Base-by-base conservation (phyloP, 2,329 filamentous ascomycete species). In the Aaosphaeria pasadenensis region DNA sequence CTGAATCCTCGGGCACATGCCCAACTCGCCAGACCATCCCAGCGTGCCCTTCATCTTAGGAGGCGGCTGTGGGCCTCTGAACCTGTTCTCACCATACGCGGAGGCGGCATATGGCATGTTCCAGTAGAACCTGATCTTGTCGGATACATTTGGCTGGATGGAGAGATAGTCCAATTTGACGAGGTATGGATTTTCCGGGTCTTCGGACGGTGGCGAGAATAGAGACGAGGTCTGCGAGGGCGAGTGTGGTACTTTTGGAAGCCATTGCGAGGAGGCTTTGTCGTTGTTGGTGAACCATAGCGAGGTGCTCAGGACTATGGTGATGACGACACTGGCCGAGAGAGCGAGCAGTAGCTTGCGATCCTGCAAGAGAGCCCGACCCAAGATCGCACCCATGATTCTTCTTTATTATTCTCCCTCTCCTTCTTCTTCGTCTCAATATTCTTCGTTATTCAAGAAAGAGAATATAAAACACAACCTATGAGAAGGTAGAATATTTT, bases 1-100 rank as follows among this genome's bases (percentile, higher is more conserved):
- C 46, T 67, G 64, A 9, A 67, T 67, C 17, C 57, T 51, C 17
- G 64, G 64, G 28, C 64, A 67, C 60, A 67, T 67, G 48, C 63
- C 64, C 52, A 67, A 43, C 32, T 56, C 54, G 4, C 64, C 64
- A 33, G 52, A 56, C 59, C 60, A 66, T 1, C 64, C 63, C 31
- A 67, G 11, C 2, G 36, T 45, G 41, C 41, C 41, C 30, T 43
- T 43, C 24, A 7, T 7, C 11, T 52, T 49, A 7, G 29, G 29
- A 6, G 42, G 41, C 29, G 63, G 63, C 50, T 67, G 64, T 6
- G 64, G 64, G 17, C 60, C 60, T 30, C 64, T 50, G 38, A 67
- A 67, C 11, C 64, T 50, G 45, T 67, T 67, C 46, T 56, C 51
- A 7, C 62, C 63, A 24, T 53, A 54, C 11, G 64, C 58, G 11